Evolutionary conservation across 768 basidiomycete species (phyloP).

Genomic region (Lactarius sp.): DNA sequence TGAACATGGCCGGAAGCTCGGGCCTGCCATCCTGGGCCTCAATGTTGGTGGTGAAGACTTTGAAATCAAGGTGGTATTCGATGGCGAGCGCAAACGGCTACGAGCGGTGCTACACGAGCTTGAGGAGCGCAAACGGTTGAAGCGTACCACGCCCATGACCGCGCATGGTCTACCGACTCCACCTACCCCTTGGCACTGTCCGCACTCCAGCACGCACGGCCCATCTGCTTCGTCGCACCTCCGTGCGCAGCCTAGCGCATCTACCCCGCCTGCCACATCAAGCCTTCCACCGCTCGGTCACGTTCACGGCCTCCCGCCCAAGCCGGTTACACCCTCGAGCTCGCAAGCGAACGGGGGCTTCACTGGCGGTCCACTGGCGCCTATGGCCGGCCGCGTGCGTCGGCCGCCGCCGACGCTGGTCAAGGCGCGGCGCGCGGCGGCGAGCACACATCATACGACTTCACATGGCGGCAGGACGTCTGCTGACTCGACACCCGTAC

Average conservation of each 20-base stretch:
- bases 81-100: constrained; percentile 63
- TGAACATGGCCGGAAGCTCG: constrained; percentile 61
- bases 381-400: constrained; percentile 24
- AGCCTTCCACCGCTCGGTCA: constrained; percentile 6
- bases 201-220: constrained; percentile 30
- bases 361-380: constrained; percentile 11
- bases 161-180: constrained; percentile 16
- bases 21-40: constrained; percentile 38
- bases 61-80: constrained; percentile 71
- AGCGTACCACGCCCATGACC: constrained; percentile 23
- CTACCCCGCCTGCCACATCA: constrained; percentile 17
- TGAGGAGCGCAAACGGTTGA: constrained; percentile 46
- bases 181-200: constrained; percentile 27
- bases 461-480: constrained; percentile 7
- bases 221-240: constrained; percentile 18
- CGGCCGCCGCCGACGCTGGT: constrained; percentile 23
- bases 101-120: constrained; percentile 63
- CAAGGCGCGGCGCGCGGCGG: constrained; percentile 21
- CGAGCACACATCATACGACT: neutral
- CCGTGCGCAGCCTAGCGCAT: constrained; percentile 13
- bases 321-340: constrained; percentile 21
- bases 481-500: constrained; percentile 15
- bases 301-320: constrained; percentile 19
- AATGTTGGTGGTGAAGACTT: constrained; percentile 40
- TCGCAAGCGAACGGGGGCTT: constrained; percentile 17